Conservation (phyloP, 306 rosid species). For the Fagus crenata region DNA sequence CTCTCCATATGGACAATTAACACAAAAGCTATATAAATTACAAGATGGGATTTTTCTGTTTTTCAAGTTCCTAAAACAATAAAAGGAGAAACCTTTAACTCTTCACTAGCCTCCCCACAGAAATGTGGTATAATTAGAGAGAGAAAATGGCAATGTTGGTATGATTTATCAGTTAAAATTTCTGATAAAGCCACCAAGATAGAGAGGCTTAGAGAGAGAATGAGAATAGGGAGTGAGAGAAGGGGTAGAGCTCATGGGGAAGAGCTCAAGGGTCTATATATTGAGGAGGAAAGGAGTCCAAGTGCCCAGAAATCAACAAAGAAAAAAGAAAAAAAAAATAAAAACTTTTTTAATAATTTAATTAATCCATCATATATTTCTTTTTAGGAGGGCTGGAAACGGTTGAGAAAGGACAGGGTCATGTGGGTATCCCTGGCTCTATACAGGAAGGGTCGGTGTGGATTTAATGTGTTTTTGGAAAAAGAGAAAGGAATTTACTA, state of each 20-base stretch:
- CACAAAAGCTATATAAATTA: not conserved
- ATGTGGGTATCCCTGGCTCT: constrained; percentile 55
- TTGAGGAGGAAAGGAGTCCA: constrained; percentile 40
- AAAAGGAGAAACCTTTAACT: not conserved
- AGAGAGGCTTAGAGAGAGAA: constrained; percentile 8
- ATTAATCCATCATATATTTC: not conserved
- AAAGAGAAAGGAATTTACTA: not conserved
- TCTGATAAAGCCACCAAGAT: constrained; percentile 39
- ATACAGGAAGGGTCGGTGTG: constrained; percentile 65
- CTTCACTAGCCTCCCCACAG: constrained; percentile 11
- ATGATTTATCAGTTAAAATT: constrained; percentile 35
- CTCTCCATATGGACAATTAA: constrained; percentile 45
- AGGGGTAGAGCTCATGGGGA: constrained; percentile 34
- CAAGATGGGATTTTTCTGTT: not conserved
- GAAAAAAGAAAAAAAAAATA: constrained; percentile 2
- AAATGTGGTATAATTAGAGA: not conserved
- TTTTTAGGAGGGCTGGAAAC: constrained; percentile 44
- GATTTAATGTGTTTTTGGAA: constrained; percentile 39
- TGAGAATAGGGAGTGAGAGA: constrained; percentile 4
- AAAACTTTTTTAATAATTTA: not conserved
- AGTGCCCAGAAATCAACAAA: constrained; percentile 38
- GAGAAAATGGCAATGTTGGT: constrained; percentile 41
- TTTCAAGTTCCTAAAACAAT: not conserved
- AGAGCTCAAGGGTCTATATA: constrained; percentile 60
- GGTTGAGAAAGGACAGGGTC: constrained; percentile 57